Evolutionary conservation across 768 basidiomycete species (phyloP).

Genomic region (Calocera viscosa): DNA sequence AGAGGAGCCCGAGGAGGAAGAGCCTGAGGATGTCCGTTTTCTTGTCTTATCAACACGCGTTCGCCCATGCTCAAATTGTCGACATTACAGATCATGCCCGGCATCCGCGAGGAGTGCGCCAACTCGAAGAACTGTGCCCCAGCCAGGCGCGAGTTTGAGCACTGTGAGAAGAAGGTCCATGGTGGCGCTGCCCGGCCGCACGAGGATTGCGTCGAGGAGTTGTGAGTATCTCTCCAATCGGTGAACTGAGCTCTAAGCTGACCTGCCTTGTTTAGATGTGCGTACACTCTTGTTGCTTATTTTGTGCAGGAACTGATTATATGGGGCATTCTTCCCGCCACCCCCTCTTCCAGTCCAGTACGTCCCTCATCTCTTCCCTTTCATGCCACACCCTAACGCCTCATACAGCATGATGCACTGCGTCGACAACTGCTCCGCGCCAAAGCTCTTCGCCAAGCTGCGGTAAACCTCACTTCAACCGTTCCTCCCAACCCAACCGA

Average conservation of each 20-base stretch:
- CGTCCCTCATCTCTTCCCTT: conserved; percentile 24
- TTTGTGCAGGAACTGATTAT: neutral
- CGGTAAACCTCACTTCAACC: conserved; percentile 17
- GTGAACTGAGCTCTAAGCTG: neutral
- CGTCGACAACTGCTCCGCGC: conserved; percentile 59
- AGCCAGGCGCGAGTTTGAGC: conserved; percentile 69
- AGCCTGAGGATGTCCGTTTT: conserved; percentile 1
- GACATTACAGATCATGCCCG: conserved; percentile 45
- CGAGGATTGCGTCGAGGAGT: conserved; percentile 87
- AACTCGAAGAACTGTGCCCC: conserved; percentile 50
- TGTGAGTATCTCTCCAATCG: conserved; percentile 46
- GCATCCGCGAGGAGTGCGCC: conserved; percentile 64
- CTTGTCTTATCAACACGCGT: no score
- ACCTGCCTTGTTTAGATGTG: conserved; percentile 20
- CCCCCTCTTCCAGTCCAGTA: conserved; percentile 49
- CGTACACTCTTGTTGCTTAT: conserved; percentile 11
- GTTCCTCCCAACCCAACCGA: neutral
- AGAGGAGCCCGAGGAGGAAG: neutral
- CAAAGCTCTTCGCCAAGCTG: conserved; percentile 73
- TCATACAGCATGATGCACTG: conserved; percentile 76
- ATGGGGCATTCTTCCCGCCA: conserved; percentile 7
- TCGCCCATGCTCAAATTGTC: neutral
- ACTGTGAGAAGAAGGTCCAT: conserved; percentile 79
- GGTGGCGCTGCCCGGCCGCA: conserved; percentile 73
- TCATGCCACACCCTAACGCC: conserved; percentile 12